Evolutionary conservation across 1,284 basidiomycete genomes (phyloP).

Genomic region (Ganoderma resinaceum): DNA sequence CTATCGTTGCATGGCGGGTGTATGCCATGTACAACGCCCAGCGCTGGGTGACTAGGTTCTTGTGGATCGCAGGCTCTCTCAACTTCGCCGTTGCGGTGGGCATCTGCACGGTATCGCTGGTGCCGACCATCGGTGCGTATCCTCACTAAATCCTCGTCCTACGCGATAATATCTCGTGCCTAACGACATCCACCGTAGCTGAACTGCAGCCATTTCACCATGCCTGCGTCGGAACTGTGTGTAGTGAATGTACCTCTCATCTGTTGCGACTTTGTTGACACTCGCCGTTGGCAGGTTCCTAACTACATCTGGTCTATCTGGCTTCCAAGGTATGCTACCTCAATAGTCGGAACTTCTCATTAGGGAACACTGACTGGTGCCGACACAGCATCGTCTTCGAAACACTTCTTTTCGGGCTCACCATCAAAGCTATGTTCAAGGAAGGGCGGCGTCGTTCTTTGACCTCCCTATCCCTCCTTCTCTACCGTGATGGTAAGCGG

Average conservation of each 20-base stretch:
- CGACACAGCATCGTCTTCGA: constrained; percentile 39
- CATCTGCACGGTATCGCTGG: constrained; percentile 35
- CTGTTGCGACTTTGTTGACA: not conserved
- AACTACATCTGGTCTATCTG: constrained; percentile 40
- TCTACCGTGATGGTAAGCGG: constrained; percentile 41
- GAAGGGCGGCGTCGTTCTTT: constrained; percentile 36
- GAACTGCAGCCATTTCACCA: constrained; percentile 36
- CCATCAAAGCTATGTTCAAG: constrained; percentile 35
- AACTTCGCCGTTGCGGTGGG: constrained; percentile 36
- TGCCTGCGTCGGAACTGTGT: constrained; percentile 37
- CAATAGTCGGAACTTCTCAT: not conserved
- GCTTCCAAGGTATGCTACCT: constrained; percentile 41
- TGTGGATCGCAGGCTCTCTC: constrained; percentile 35
- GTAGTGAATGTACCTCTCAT: constrained; percentile 9
- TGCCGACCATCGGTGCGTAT: constrained; percentile 38
- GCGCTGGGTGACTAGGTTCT: constrained; percentile 34
- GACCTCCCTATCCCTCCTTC: constrained; percentile 37
- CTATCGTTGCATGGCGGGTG: constrained; percentile 40
- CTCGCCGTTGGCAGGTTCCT: constrained; percentile 32
- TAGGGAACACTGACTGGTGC: constrained; percentile 1
- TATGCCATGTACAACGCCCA: constrained; percentile 39
- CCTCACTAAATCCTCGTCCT: not conserved
- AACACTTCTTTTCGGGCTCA: constrained; percentile 40
- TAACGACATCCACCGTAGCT: constrained; percentile 20
- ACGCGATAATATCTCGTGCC: not conserved